A percentile compares a stretch with the other conserved stretches of the same genome.
Evolutionary conservation across 345 rosid genomes (phyloP).

Genomic region (Aquilaria sinensis): DNA sequence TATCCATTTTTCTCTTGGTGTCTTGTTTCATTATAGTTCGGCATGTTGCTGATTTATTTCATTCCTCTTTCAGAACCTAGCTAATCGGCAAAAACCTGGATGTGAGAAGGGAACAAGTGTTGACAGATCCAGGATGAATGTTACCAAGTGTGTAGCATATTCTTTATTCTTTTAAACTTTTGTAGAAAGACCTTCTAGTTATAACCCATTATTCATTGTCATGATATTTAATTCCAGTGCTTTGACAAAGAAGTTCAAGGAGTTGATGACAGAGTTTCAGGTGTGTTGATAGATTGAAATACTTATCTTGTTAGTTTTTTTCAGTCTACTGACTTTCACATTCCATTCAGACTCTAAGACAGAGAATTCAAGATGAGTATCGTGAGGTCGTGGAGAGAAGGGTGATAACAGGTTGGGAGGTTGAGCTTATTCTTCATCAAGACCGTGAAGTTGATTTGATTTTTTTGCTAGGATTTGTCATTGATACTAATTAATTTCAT

Average conservation of each 20-base stretch:
- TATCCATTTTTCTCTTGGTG: not conserved
- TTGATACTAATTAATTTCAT: slow-evolving; percentile 6
- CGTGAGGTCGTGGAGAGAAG: slow-evolving; percentile 92
- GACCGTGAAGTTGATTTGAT: not conserved
- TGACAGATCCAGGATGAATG: slow-evolving; percentile 84
- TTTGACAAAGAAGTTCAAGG: slow-evolving; percentile 49
- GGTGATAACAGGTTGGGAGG: slow-evolving; percentile 60
- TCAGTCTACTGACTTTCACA: slow-evolving; percentile 9
- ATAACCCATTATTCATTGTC: not conserved
- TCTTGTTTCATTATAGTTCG: not conserved
- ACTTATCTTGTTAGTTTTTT: not conserved
- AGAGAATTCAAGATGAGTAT: slow-evolving; percentile 81
- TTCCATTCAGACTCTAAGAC: slow-evolving; percentile 61
- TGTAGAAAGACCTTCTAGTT: no score
- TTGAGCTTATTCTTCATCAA: slow-evolving; percentile 2
- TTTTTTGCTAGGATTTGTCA: not conserved
- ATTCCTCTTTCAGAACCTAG: slow-evolving; percentile 51
- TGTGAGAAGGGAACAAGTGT: slow-evolving; percentile 84
- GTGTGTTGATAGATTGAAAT: slow-evolving; percentile 21
- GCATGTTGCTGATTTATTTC: slow-evolving; percentile 10
- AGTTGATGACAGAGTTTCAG: slow-evolving; percentile 88
- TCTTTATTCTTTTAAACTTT: not conserved
- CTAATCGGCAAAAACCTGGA: slow-evolving; percentile 83
- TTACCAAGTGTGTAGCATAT: slow-evolving; percentile 49
- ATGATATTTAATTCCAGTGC: slow-evolving; percentile 42